Percentiles rank a stretch among this genome's conserved stretches.
phyloP scores from a whole-genome alignment of 805 yeast genomes.

The Babjeviella inositovora region DNA sequence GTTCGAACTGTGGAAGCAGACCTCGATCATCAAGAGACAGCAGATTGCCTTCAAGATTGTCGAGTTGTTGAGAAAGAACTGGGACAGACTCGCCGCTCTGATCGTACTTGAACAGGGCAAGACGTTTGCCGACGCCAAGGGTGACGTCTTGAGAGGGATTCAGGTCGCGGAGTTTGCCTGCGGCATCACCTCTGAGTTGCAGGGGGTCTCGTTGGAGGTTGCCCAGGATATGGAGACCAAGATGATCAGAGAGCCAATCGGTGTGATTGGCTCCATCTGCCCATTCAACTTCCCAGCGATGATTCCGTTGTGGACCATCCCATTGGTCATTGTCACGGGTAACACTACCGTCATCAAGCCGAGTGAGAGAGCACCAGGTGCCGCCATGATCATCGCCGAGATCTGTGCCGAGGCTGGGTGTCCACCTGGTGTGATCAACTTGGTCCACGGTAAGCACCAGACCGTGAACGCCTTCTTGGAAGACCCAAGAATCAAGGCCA shows the following conservation, averaged over 20 bases:
- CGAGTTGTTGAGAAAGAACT: conserved; percentile 41
- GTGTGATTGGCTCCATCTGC: conserved; percentile 63
- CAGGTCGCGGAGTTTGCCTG: conserved; percentile 72
- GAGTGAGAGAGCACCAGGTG: conserved; percentile 71
- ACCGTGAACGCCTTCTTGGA: conserved; percentile 57
- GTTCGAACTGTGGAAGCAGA: conserved; percentile 39
- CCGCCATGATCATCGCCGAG: conserved; percentile 60
- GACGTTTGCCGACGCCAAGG: conserved; percentile 59
- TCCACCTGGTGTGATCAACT: conserved; percentile 58
- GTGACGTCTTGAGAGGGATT: conserved; percentile 60
- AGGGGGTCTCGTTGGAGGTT: conserved; percentile 51
- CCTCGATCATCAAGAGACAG: conserved; percentile 30
- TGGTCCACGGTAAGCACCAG: conserved; percentile 59
- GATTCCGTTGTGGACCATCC: conserved; percentile 62
- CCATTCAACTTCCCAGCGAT: conserved; percentile 80
- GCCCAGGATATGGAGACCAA: conserved; percentile 64
- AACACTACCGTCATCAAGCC: conserved; percentile 48
- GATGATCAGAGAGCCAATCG: conserved; percentile 57
- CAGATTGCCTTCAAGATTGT: conserved; percentile 59
- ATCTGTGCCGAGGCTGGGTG: conserved; percentile 59
- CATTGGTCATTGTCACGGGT: conserved; percentile 51
- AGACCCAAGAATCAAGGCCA: conserved; percentile 62
- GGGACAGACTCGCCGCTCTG: conserved; percentile 51
- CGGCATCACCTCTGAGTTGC: conserved; percentile 43
- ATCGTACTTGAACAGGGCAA: conserved; percentile 66